Conservation (phyloP, 2,329 filamentous ascomycete species). For the Purpureocillium lavendulum region DNA sequence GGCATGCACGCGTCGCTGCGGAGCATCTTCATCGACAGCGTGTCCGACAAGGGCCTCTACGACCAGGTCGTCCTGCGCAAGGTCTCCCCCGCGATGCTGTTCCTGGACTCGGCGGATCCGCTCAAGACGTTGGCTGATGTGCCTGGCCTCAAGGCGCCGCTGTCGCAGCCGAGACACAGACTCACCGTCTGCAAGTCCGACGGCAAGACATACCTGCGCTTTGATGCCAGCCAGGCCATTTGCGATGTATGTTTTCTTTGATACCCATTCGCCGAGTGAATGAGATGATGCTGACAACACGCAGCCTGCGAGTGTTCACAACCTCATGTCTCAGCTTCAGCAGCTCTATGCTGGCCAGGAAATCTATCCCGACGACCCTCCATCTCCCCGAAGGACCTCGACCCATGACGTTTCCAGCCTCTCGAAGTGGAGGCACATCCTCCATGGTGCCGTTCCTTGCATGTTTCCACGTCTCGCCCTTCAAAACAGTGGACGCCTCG, state of each 20-base stretch:
- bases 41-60: constrained; percentile 38
- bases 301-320: constrained; percentile 29
- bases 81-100: constrained; percentile 42
- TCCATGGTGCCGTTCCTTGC: constrained; percentile 31
- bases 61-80: constrained; percentile 40
- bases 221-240: constrained; percentile 42
- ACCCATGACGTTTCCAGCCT: constrained; percentile 11
- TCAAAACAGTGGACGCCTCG: constrained; percentile 15
- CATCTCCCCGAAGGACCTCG: constrained; percentile 16
- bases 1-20: constrained; percentile 35
- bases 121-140: constrained; percentile 29
- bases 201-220: constrained; percentile 34
- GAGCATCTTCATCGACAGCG: constrained; percentile 43
- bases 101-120: constrained; percentile 35
- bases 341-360: constrained; percentile 31
- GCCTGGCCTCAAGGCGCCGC: constrained; percentile 27
- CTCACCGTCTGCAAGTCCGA: constrained; percentile 39
- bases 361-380: constrained; percentile 14
- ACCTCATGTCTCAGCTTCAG: constrained; percentile 38
- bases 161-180: constrained; percentile 36
- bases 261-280: no score
- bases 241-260: constrained; percentile 36
- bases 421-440: constrained; percentile 36
- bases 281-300: neutral
- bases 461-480: constrained; percentile 33